These are phyloP conservation scores for Corynascus novoguineensis DNA, from an alignment of 495 filamentous ascomycete genomes.

Conservation along the genomic window DNA sequence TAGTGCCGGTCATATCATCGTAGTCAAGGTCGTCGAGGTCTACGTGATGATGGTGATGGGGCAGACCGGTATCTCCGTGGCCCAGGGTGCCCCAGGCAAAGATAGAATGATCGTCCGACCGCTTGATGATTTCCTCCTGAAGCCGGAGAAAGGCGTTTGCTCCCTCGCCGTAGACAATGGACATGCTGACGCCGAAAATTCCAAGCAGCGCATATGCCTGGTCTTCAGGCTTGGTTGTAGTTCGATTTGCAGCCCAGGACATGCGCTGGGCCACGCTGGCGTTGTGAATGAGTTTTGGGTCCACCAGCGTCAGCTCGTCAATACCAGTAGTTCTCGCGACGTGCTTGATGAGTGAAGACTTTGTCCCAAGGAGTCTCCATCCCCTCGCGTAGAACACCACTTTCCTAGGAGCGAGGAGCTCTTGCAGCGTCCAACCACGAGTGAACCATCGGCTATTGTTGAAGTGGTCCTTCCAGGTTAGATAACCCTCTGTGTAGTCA, in stretches of 20 bases:
- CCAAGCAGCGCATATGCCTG: conserved; percentile 36
- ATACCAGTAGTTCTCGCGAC: conserved; percentile 21
- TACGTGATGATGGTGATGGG: neutral
- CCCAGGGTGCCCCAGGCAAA: conserved; percentile 26
- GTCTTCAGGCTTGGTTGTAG: conserved; percentile 33
- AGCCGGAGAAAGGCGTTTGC: conserved; percentile 32
- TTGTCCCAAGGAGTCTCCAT: conserved; percentile 24
- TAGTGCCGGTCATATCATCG: conserved; percentile 15
- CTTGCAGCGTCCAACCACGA: conserved; percentile 26
- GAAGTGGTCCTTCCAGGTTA: conserved; percentile 25
- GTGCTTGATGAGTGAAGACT: conserved; percentile 14
- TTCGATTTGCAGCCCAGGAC: conserved; percentile 31
- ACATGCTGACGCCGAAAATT: conserved; percentile 32
- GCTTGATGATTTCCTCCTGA: conserved; percentile 30
- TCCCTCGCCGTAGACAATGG: conserved; percentile 36
- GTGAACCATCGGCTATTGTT: conserved; percentile 23
- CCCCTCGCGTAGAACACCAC: conserved; percentile 20
- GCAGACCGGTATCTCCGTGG: neutral
- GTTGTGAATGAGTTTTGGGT: conserved; percentile 15
- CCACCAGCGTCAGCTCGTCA: conserved; percentile 18
- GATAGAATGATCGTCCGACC: conserved; percentile 26
- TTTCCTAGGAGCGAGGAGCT: conserved; percentile 22
- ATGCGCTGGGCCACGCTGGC: conserved; percentile 27
- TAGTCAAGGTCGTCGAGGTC: conserved; percentile 15
- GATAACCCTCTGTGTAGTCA: conserved; percentile 20